These are phyloP conservation scores for Tardiomyces digboiensis DNA, from an alignment of 1,139 yeast species.

Conservation along the genomic window DNA sequence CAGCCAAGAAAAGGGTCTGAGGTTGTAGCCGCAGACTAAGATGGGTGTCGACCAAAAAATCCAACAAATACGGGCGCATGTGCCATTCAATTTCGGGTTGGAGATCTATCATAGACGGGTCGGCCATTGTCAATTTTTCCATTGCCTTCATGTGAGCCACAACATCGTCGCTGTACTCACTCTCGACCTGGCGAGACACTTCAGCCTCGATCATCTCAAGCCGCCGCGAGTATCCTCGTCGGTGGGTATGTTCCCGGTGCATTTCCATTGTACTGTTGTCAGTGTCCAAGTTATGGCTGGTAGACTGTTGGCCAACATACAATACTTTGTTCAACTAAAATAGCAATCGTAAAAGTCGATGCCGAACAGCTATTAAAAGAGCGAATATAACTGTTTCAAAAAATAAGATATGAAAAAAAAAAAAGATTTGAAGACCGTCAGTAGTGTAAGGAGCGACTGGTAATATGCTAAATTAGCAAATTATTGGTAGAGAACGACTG, in stretches of 20 bases:
- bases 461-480: too few relatives aligned
- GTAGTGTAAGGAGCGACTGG: too few relatives aligned
- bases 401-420: too few relatives aligned
- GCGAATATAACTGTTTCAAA: too few relatives aligned
- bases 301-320: too few relatives aligned
- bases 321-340: too few relatives aligned
- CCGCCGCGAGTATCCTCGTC: neutral
- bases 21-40: conserved; percentile 69
- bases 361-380: too few relatives aligned
- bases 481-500: neutral
- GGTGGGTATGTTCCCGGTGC: neutral
- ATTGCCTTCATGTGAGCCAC: conserved; percentile 25
- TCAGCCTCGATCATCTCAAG: conserved; percentile 6
- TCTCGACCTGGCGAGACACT: conserved; percentile 14
- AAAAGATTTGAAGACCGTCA: too few relatives aligned
- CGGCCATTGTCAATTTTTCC: conserved; percentile 24
- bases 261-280: too few relatives aligned
- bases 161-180: conserved; percentile 29
- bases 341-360: too few relatives aligned
- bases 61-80: conserved; percentile 85
- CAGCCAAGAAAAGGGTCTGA: conserved; percentile 71
- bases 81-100: conserved; percentile 95
- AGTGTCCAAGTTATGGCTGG: too few relatives aligned
- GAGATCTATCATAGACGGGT: conserved; percentile 62
- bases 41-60: conserved; percentile 77